These are phyloP conservation scores for Gamarada debralockiae DNA, from an alignment of 495 filamentous ascomycete species.

Conservation along the genomic window DNA sequence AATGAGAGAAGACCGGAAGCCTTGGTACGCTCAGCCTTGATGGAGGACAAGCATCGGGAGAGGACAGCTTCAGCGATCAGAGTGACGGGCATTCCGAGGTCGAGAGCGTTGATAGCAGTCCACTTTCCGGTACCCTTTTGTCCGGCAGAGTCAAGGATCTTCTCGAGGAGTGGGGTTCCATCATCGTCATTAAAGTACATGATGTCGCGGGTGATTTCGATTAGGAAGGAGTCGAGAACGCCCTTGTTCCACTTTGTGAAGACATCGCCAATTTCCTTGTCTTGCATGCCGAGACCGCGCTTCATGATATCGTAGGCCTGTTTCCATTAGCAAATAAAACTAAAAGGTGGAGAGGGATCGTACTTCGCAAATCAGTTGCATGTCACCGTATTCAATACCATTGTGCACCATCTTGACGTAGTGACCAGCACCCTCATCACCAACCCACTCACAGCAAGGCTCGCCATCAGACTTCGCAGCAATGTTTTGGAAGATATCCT, in stretches of 20 bases:
- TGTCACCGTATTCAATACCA: constrained; percentile 99
- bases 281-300: constrained; percentile 78
- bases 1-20: constrained; percentile 72
- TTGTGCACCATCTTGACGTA: constrained; percentile 99
- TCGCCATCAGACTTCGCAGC: constrained; percentile 95
- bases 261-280: constrained; percentile 93
- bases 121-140: constrained; percentile 99
- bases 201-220: constrained; percentile 97
- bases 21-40: constrained; percentile 89
- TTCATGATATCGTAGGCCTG: constrained; percentile 99
- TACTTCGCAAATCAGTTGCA: constrained; percentile 99
- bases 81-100: constrained; percentile 98
- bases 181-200: constrained; percentile 97
- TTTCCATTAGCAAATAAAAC: constrained; percentile 19
- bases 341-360: constrained; percentile 19
- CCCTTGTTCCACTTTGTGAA: constrained; percentile 97
- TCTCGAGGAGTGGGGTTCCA: constrained; percentile 85
- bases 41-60: constrained; percentile 84
- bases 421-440: constrained; percentile 97
- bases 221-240: constrained; percentile 98
- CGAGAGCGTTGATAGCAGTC: constrained; percentile 98
- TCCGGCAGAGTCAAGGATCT: constrained; percentile 97
- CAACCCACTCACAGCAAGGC: constrained; percentile 98
- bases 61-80: constrained; percentile 97
- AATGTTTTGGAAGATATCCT: constrained; percentile 98